Evolutionary conservation across 805 yeast species (phyloP).

Genomic region (Saturnispora diversa): DNA sequence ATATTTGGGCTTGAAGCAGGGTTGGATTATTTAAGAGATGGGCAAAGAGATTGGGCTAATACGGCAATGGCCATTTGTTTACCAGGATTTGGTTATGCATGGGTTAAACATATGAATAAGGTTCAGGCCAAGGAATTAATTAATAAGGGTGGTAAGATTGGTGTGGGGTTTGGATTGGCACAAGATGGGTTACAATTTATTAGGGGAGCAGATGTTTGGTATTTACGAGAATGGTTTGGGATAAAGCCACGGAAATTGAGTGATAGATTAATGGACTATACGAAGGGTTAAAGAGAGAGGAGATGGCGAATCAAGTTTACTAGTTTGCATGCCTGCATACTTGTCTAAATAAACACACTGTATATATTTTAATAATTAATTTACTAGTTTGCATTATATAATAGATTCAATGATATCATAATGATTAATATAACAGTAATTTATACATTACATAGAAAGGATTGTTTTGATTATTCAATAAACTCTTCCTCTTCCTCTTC

Average conservation of each 20-base stretch:
- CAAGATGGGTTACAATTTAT: constrained; percentile 56
- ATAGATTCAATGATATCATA: too few relatives aligned
- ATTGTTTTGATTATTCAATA: background rate
- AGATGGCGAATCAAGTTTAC: too few relatives aligned
- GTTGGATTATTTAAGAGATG: constrained; percentile 43
- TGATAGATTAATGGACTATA: constrained; percentile 16
- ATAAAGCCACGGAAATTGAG: constrained; percentile 22
- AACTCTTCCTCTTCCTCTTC: constrained; percentile 8
- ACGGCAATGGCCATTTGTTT: constrained; percentile 51
- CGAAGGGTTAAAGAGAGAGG: too few relatives aligned
- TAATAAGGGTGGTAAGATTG: constrained; percentile 49
- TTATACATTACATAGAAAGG: background rate
- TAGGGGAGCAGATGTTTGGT: constrained; percentile 65
- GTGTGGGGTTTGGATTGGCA: constrained; percentile 51
- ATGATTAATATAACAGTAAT: background rate
- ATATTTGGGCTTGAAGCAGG: constrained; percentile 56
- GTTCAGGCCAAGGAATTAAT: constrained; percentile 37
- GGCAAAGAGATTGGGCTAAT: constrained; percentile 47
- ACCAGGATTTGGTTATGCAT: constrained; percentile 47
- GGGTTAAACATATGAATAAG: constrained; percentile 34
- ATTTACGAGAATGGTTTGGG: constrained; percentile 32
- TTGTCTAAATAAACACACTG: background rate
- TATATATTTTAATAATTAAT: too few relatives aligned
- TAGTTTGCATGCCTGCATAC: background rate
- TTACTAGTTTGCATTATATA: too few relatives aligned